Evolutionary conservation across 495 filamentous ascomycete species (phyloP), one percentile per base, ranked within the genome.

Genomic region (Daldinia vernicosa): DNA sequence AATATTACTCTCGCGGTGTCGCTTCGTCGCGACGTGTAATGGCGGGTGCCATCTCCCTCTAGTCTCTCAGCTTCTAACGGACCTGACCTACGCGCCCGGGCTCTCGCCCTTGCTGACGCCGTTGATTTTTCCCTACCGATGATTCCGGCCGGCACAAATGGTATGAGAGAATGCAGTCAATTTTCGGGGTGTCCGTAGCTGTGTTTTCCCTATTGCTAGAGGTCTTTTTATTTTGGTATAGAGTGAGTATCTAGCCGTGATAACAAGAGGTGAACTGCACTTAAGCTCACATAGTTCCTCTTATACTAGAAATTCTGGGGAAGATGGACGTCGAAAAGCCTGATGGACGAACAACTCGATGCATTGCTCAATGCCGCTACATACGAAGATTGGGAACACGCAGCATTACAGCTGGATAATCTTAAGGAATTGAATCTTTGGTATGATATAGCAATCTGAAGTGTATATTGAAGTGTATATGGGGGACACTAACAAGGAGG

Each of bases 371-470:
- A 86, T 52, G 91, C 94, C 2, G 81, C 84, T 60, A 81, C 83
- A 5, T 97, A 89, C 63, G 92, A 94, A 70, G 90, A 94, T 72
- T 98, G 93, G 93, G 90, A 94, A 78, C 88, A 88, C 55, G 88
- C 89, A 2, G 93, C 94, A 1, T 86, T 90, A 61, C 88, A 92
- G 69, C 85, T 98, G 22, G 94, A 98, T 75, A 89, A 90, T 76
- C 77, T 91, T 12, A 81, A 93, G 2, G 90, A 90, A 28, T 89
- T 92, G 75, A 91, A 97, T 81, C 77, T 95, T 63, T 98, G 94
- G 94, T 92, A 82, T 54, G 68, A 27, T 24, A 59, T 51, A 40
- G 30, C 8, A 56, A 22, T 12, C n/a, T 30, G 9, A 56, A 24
- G 24, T 30, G 4, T 39, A 22, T 47, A 3, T 9, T 30, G 9